Conservation (phyloP, 345 rosid species). For the Theobroma cacao region DNA sequence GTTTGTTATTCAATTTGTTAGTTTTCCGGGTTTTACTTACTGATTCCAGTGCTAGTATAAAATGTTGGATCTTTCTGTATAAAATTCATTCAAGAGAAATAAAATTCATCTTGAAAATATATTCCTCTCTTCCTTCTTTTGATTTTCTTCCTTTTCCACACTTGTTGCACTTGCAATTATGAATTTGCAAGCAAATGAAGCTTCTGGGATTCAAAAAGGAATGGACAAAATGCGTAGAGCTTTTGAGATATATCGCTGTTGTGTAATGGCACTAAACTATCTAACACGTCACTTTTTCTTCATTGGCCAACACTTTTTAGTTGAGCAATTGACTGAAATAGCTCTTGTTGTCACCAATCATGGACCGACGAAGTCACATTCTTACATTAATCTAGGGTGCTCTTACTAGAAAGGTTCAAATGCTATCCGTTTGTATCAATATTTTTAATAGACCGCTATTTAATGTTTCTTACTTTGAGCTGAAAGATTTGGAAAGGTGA, state of each 20-base stretch:
- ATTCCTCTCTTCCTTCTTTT: too few relatives aligned
- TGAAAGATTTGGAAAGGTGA: background rate
- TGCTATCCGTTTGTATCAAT: background rate
- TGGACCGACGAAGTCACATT: slow-evolving; percentile 89
- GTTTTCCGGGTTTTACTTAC: too few relatives aligned
- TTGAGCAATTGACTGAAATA: slow-evolving; percentile 92
- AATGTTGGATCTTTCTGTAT: too few relatives aligned
- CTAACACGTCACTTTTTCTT: slow-evolving; percentile 92
- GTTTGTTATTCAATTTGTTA: too few relatives aligned
- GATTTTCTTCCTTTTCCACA: too few relatives aligned
- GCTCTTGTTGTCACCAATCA: slow-evolving; percentile 89
- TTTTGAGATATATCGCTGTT: slow-evolving; percentile 89
- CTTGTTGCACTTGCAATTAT: slow-evolving; percentile 82
- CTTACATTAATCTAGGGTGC: slow-evolving; percentile 86
- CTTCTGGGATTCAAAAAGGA: slow-evolving; percentile 70
- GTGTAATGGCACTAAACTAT: slow-evolving; percentile 85
- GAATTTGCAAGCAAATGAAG: slow-evolving; percentile 90
- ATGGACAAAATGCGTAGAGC: slow-evolving; percentile 86
- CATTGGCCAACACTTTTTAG: slow-evolving; percentile 92
- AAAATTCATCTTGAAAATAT: too few relatives aligned
- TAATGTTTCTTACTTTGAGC: background rate
- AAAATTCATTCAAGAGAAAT: too few relatives aligned
- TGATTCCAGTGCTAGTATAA: too few relatives aligned
- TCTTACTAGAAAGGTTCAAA: slow-evolving; percentile 86
- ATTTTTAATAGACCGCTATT: background rate